phyloP scores from a whole-genome alignment of 139 green algal species.

The Chlamydomonas sphaeroides region DNA sequence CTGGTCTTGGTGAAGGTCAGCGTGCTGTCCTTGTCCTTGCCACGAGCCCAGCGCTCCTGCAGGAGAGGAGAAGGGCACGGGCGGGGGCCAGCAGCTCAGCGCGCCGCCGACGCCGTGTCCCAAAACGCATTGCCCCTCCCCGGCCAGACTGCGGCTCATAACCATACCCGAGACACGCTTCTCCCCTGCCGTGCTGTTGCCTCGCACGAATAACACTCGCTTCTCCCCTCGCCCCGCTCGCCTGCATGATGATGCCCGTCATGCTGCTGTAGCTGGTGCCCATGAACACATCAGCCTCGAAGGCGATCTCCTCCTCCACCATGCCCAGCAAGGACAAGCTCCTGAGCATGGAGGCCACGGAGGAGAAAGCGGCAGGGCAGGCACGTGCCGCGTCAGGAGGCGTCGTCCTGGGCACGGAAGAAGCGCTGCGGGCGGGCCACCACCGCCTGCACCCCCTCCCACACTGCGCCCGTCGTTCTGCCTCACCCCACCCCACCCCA shows the following conservation, averaged over 20 bases:
- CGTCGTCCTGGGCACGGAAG: too few species aligned
- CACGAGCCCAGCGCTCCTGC: not conserved
- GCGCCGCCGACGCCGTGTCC: not conserved
- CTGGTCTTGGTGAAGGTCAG: not conserved
- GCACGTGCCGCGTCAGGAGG: too few species aligned
- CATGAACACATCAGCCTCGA: constrained; percentile 25
- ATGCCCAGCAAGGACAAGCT: constrained; percentile 34
- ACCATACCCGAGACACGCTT: not conserved
- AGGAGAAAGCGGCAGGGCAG: too few species aligned
- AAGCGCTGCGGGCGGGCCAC: too few species aligned
- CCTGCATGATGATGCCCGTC: constrained; percentile 30
- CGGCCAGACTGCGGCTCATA: too few species aligned
- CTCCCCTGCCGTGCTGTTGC: too few species aligned
- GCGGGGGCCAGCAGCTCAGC: not conserved
- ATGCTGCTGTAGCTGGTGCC: constrained; percentile 44
- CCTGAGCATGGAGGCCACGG: too few species aligned
- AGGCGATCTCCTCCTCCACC: constrained; percentile 37
- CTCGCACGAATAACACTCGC: too few species aligned
- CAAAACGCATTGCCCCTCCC: not conserved
- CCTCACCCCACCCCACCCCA: too few species aligned
- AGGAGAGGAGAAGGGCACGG: not conserved
- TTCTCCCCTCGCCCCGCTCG: not conserved
- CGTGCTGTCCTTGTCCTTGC: not conserved
- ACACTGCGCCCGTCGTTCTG: too few species aligned
- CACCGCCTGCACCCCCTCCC: too few species aligned